Percentiles rank a stretch among this genome's conserved stretches.
These are phyloP conservation scores for Periconia digitata DNA, from an alignment of 2,329 filamentous ascomycete genomes.

Conservation along the genomic window DNA sequence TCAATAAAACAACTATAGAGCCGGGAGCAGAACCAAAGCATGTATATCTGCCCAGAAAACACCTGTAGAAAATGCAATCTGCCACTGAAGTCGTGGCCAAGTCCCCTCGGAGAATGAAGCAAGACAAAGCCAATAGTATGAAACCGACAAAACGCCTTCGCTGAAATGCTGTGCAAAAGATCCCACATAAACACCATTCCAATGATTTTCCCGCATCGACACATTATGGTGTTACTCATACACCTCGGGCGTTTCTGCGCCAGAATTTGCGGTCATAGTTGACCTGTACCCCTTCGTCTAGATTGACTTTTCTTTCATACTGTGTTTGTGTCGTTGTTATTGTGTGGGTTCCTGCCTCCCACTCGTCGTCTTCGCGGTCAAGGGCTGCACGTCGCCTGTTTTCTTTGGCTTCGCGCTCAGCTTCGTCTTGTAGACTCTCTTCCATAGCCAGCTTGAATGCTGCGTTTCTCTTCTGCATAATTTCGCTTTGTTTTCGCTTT, in stretches of 20 bases:
- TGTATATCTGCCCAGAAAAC: conserved; percentile 15
- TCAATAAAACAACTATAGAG: conserved; percentile 16
- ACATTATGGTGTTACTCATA: not conserved
- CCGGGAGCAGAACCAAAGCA: conserved; percentile 13
- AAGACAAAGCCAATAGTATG: not conserved
- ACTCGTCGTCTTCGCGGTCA: conserved; percentile 22
- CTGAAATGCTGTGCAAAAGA: conserved; percentile 32
- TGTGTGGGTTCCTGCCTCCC: conserved; percentile 23
- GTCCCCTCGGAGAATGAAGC: not conserved
- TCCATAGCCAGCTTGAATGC: conserved; percentile 61
- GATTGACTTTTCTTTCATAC: conserved; percentile 28
- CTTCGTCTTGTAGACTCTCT: conserved; percentile 50
- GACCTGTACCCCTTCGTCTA: conserved; percentile 51
- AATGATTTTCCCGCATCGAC: not conserved
- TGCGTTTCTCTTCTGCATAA: conserved; percentile 48
- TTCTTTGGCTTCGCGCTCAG: conserved; percentile 27
- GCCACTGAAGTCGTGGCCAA: not conserved
- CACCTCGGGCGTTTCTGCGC: conserved; percentile 18
- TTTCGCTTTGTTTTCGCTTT: conserved; percentile 44
- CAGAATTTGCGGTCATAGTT: conserved; percentile 64
- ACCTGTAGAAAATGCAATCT: conserved; percentile 21
- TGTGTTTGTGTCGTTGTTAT: conserved; percentile 20
- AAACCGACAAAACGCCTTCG: conserved; percentile 43
- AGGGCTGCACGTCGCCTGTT: conserved; percentile 18
- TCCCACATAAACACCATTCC: not conserved